These are phyloP conservation scores for Tuber microsphaerosporum DNA, from an alignment of 495 filamentous ascomycete genomes.

Conservation along the genomic window DNA sequence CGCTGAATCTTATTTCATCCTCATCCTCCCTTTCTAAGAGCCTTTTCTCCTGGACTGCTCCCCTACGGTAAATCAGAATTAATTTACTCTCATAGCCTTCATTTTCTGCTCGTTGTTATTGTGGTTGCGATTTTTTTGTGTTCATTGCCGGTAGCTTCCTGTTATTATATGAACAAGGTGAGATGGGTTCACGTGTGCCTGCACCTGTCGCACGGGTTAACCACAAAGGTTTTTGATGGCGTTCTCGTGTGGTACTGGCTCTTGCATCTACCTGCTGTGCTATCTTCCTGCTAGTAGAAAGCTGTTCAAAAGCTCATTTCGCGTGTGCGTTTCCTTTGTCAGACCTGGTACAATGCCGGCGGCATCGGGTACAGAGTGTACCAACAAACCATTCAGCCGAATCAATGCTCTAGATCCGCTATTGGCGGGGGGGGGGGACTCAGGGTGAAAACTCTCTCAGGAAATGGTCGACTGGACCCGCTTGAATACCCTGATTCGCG, in stretches of 20 bases:
- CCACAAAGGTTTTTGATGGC: neutral
- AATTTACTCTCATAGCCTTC: neutral
- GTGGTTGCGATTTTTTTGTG: neutral
- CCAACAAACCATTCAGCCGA: neutral
- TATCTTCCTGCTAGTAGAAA: neutral
- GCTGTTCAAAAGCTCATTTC: neutral
- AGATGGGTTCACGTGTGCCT: neutral
- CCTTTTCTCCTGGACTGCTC: neutral
- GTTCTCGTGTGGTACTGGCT: neutral
- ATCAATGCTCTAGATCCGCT: neutral
- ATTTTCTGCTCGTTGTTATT: neutral
- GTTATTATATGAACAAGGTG: neutral
- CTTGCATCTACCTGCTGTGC: neutral
- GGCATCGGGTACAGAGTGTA: neutral
- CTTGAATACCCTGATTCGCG: neutral
- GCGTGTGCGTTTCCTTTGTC: neutral
- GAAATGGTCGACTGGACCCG: neutral
- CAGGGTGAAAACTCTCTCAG: neutral
- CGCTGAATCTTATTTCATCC: neutral
- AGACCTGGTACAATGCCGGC: neutral
- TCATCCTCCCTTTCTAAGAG: neutral
- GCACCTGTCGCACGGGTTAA: neutral
- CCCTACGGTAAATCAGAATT: neutral
- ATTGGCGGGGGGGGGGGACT: neutral
- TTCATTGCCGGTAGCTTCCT: neutral